A percentile compares a stretch with the other conserved stretches of the same genome.
Evolutionary conservation across 169 alveolate genomes (phyloP).

Genomic region (Plasmodium yoelii): DNA sequence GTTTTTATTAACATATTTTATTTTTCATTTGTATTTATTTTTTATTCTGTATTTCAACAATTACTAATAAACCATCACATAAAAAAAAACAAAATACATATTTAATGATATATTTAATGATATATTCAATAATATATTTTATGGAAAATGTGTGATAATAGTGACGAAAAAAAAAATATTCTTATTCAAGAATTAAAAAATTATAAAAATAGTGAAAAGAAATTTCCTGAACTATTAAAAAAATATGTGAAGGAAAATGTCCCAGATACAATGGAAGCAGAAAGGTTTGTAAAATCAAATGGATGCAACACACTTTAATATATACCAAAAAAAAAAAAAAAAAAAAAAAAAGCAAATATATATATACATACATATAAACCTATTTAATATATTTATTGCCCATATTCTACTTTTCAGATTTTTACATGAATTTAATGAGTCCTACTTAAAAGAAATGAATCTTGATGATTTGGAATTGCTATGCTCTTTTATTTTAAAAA

Average conservation of each 20-base stretch:
- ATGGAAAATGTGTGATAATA: constrained; percentile 41
- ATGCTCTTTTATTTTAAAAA: constrained; percentile 51
- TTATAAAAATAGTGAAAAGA: constrained; percentile 41
- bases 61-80: no score
- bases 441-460: constrained; percentile 45
- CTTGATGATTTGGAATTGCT: constrained; percentile 59
- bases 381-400: not conserved
- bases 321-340: no score
- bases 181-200: constrained; percentile 49
- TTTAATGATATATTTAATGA: no score
- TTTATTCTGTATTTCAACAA: no score
- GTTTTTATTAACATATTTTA: no score
- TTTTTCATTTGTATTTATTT: no score
- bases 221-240: constrained; percentile 47
- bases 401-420: constrained; percentile 13
- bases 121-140: not conserved
- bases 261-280: constrained; percentile 14
- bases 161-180: constrained; percentile 23
- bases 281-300: constrained; percentile 9
- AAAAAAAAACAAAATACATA: no score
- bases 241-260: constrained; percentile 33
- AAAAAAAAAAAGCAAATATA: no score
- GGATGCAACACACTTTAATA: not conserved
- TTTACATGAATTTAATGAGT: constrained; percentile 42
- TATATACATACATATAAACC: no score